These are phyloP conservation scores for Isatis tinctoria DNA, from an alignment of 345 rosid species.

Conservation along the genomic window DNA sequence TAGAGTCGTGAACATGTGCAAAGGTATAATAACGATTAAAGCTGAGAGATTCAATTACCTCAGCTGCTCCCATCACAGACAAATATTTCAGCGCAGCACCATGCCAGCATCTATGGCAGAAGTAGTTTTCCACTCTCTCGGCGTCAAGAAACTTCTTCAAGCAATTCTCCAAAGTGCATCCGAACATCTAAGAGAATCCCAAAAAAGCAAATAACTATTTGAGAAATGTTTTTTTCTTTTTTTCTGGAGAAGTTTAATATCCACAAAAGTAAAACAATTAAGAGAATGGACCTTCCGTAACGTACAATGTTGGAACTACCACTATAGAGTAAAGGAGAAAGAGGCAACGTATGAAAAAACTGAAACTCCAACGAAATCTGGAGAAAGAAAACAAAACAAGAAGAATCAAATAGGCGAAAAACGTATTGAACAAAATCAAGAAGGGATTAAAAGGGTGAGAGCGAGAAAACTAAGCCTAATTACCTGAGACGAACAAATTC, in stretches of 20 bases:
- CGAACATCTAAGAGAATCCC: slow-evolving; percentile 42
- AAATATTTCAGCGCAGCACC: slow-evolving; percentile 60
- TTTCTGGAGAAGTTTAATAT: background rate
- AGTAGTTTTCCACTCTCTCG: slow-evolving; percentile 64
- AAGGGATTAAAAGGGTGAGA: background rate
- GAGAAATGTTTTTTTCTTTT: background rate
- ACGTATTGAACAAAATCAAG: background rate
- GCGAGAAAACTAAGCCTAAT: background rate
- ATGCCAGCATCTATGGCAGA: slow-evolving; percentile 84
- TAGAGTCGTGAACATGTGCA: background rate
- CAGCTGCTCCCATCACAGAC: slow-evolving; percentile 36
- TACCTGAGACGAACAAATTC: slow-evolving; percentile 71
- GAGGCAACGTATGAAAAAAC: slow-evolving; percentile 76
- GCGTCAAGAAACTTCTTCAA: slow-evolving; percentile 55
- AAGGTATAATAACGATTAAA: background rate
- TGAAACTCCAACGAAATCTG: slow-evolving; percentile 88
- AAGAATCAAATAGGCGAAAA: background rate
- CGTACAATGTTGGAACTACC: slow-evolving; percentile 70
- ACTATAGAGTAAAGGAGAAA: slow-evolving; percentile 48
- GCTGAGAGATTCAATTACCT: slow-evolving; percentile 39
- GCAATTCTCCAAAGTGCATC: slow-evolving; percentile 65
- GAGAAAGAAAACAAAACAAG: slow-evolving; percentile 22
- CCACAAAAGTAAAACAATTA: background rate
- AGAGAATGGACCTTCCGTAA: slow-evolving; percentile 47
- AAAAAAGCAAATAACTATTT: background rate